Conservation (phyloP, 2,329 filamentous ascomycete genomes). For the Dothideomycetidae sp. region DNA sequence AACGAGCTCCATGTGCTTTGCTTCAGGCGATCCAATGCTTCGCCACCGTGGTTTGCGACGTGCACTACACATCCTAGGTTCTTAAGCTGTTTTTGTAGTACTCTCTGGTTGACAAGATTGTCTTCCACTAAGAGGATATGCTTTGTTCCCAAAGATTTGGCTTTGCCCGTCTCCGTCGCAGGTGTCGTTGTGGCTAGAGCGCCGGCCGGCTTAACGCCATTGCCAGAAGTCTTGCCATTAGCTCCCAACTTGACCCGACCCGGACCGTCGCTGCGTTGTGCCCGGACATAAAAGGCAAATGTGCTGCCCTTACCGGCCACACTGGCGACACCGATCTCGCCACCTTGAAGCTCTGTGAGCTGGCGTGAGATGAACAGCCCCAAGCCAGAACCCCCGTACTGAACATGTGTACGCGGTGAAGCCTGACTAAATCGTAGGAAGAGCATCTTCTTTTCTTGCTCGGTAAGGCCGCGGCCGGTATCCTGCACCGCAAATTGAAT, state of each 20-base stretch:
- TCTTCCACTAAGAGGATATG: constrained; percentile 30
- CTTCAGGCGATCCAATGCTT: constrained; percentile 34
- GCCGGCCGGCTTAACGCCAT: constrained; percentile 6
- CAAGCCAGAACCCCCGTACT: constrained; percentile 66
- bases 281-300: constrained; percentile 64
- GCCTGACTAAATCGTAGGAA: constrained; percentile 72
- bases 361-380: constrained; percentile 67
- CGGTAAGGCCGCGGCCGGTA: constrained; percentile 58
- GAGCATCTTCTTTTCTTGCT: constrained; percentile 56
- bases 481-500: constrained; percentile 63
- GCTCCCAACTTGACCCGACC: constrained; percentile 14
- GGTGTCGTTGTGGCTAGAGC: neutral
- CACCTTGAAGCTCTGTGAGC: constrained; percentile 67
- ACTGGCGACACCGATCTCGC: constrained; percentile 61
- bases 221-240: constrained; percentile 7
- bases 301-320: constrained; percentile 54
- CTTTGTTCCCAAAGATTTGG: constrained; percentile 1
- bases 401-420: constrained; percentile 58
- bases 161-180: neutral
- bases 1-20: constrained; percentile 34
- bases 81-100: constrained; percentile 36
- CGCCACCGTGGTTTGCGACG: constrained; percentile 37
- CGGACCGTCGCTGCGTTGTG: constrained; percentile 38
- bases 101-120: constrained; percentile 35
- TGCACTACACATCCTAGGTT: constrained; percentile 33